Evolutionary conservation across 768 basidiomycete genomes (phyloP).

Genomic region (Steccherinum ochraceum): DNA sequence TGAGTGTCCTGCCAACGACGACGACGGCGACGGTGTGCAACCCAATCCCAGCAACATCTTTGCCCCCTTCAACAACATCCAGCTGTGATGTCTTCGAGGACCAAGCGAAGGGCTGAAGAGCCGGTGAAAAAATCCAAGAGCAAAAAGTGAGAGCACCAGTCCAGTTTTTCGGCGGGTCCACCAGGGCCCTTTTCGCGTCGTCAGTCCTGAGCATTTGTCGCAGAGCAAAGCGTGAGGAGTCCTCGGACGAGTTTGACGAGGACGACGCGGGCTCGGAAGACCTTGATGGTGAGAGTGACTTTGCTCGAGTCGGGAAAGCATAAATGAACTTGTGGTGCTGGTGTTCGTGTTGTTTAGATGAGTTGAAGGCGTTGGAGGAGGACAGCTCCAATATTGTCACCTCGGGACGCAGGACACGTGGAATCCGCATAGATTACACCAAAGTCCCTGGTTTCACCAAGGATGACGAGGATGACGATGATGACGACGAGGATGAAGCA

Average conservation of each 20-base stretch:
- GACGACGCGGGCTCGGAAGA: constrained; percentile 21
- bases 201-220: constrained; percentile 1
- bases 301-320: no score
- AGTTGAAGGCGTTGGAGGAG: constrained; percentile 16
- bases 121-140: constrained; percentile 22
- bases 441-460: constrained; percentile 20
- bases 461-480: constrained; percentile 21
- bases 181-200: neutral
- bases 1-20: no score
- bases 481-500: constrained; percentile 46
- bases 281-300: neutral
- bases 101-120: constrained; percentile 29
- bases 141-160: constrained; percentile 28
- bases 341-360: constrained; percentile 13
- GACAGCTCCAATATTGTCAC: constrained; percentile 15
- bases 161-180: neutral
- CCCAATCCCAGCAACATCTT: neutral
- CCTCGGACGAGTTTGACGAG: constrained; percentile 20
- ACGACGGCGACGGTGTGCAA: no score
- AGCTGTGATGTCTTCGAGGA: constrained; percentile 18
- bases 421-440: constrained; percentile 20
- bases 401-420: constrained; percentile 21
- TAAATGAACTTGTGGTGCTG: no score
- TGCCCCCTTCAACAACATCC: constrained; percentile 5
- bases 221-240: constrained; percentile 23